A percentile compares a stretch with the other conserved stretches of the same genome.
Evolutionary conservation across 495 filamentous ascomycete species (phyloP).

Genomic region (Clohesyomyces aquaticus): DNA sequence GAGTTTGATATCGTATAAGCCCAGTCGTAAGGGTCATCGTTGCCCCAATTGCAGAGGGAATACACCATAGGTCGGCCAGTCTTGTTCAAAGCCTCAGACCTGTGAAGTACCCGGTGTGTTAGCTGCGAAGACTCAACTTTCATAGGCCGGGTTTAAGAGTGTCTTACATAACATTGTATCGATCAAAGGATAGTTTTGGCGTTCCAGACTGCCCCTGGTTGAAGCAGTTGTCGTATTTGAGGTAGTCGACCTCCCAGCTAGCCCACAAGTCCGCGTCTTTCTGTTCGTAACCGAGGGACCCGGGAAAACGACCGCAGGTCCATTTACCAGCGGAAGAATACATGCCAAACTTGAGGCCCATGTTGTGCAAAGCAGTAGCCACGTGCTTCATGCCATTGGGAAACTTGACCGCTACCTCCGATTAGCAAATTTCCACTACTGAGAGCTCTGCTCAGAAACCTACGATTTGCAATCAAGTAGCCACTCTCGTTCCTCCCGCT

Average conservation of each 20-base stretch:
- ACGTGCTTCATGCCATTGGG: slow-evolving; percentile 65
- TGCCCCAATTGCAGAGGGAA: slow-evolving; percentile 68
- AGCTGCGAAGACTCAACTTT: too few relatives aligned
- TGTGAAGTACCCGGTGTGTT: too few relatives aligned
- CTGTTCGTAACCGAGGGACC: slow-evolving; percentile 62
- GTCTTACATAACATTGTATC: slow-evolving; percentile 67
- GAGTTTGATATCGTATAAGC: slow-evolving; percentile 61
- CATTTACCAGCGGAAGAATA: slow-evolving; percentile 58
- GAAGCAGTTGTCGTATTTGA: slow-evolving; percentile 78
- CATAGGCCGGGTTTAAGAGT: too few relatives aligned
- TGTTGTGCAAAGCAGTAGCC: slow-evolving; percentile 59
- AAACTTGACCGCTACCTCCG: slow-evolving; percentile 53
- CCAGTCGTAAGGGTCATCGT: slow-evolving; percentile 55
- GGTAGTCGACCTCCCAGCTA: slow-evolving; percentile 60
- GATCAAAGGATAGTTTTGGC: slow-evolving; percentile 51
- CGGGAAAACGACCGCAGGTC: slow-evolving; percentile 58
- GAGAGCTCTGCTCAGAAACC: slow-evolving; percentile 28
- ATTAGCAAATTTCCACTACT: neutral
- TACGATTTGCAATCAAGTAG: slow-evolving; percentile 51
- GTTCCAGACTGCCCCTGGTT: slow-evolving; percentile 58
- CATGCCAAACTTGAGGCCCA: slow-evolving; percentile 69
- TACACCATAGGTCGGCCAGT: slow-evolving; percentile 64
- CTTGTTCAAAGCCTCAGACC: slow-evolving; percentile 59
- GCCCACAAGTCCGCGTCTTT: slow-evolving; percentile 65
- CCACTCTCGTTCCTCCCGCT: slow-evolving; percentile 52